Conservation (phyloP, 108 stramenopile genomes). For the Parmales sp. region DNA sequence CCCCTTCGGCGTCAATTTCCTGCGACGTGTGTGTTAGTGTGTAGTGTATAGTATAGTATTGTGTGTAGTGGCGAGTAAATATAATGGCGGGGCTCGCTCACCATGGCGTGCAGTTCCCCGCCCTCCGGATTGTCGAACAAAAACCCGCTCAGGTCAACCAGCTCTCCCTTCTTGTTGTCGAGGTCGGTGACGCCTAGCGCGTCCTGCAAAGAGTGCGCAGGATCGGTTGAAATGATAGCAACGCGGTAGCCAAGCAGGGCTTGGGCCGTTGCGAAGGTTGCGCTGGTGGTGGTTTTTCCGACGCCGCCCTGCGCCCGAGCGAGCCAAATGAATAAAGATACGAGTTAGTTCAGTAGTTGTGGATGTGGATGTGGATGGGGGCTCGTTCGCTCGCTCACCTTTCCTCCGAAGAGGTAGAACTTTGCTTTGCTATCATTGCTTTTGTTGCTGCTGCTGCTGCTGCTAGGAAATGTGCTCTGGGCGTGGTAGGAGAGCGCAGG, state of each 20-base stretch:
- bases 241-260: slow-evolving; percentile 66
- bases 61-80: no score
- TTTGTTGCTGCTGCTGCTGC: neutral
- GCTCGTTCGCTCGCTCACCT: no score
- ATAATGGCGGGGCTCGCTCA: slow-evolving; percentile 85
- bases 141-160: neutral
- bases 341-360: no score
- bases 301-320: slow-evolving; percentile 82
- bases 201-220: slow-evolving; percentile 91
- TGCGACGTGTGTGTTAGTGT: no score
- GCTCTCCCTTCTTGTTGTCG: slow-evolving; percentile 16
- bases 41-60: no score
- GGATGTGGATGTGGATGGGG: no score
- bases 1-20: no score
- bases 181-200: slow-evolving; percentile 52
- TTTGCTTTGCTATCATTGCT: neutral
- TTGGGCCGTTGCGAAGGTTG: slow-evolving; percentile 68
- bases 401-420: neutral
- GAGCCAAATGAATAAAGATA: no score
- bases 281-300: slow-evolving; percentile 73
- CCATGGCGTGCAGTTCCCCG: slow-evolving; percentile 66
- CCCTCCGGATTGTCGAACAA: slow-evolving; percentile 15
- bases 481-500: neutral
- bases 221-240: slow-evolving; percentile 86
- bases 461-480: neutral